Percentiles rank a stretch among this genome's conserved stretches.
Conservation (phyloP, 352 stramenopile species). For the Globisporangium sylvaticum region DNA sequence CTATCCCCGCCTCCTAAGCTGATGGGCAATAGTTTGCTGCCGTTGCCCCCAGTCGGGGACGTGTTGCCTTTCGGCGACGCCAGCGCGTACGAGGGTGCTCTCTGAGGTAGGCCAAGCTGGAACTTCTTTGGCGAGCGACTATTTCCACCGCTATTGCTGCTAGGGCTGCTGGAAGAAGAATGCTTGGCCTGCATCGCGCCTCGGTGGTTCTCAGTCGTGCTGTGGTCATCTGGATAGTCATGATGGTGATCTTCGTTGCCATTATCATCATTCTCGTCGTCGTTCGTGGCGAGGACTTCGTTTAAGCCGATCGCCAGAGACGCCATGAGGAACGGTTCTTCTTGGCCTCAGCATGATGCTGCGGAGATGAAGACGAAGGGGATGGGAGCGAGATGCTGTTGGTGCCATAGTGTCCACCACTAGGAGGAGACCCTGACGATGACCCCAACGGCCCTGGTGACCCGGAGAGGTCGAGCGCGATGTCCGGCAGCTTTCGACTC, state of each 20-base stretch:
- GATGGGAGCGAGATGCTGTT: slow-evolving; percentile 1
- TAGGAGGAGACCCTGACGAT: neutral
- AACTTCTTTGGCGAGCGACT: slow-evolving; percentile 12
- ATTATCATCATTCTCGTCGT: neutral
- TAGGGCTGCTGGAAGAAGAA: neutral
- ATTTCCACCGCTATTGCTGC: neutral
- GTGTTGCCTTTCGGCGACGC: slow-evolving; percentile 3
- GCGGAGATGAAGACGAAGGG: neutral
- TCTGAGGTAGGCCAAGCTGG: slow-evolving; percentile 6
- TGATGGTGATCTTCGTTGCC: neutral
- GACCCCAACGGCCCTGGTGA: neutral
- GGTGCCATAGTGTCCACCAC: neutral
- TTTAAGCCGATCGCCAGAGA: slow-evolving; percentile 13
- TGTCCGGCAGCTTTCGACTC: slow-evolving; percentile 10
- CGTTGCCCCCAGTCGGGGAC: slow-evolving; percentile 3
- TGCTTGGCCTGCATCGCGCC: neutral
- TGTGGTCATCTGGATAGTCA: neutral
- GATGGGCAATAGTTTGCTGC: slow-evolving; percentile 11
- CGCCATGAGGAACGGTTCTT: slow-evolving; percentile 15
- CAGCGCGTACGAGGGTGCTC: neutral
- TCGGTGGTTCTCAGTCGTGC: neutral
- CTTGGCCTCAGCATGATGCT: neutral
- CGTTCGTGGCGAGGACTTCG: slow-evolving; percentile 5
- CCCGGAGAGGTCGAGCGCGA: slow-evolving; percentile 11
- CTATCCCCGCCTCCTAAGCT: neutral